These are phyloP conservation scores for Epichloe brachyelytri DNA, from an alignment of 2,329 filamentous ascomycete species.

Conservation along the genomic window DNA sequence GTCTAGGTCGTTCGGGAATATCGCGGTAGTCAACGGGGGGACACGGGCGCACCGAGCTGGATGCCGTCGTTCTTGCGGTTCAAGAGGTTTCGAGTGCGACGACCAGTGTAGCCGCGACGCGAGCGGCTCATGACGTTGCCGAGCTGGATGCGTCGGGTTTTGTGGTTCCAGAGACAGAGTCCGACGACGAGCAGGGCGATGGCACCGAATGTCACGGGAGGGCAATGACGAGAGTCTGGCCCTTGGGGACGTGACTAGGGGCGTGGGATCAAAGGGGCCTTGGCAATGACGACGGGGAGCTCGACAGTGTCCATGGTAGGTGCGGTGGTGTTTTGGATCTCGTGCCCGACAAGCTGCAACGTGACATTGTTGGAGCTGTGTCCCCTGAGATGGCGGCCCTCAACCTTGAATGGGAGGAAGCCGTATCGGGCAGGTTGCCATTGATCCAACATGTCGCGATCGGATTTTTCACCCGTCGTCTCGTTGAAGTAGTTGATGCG, in stretches of 20 bases:
- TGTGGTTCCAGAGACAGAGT: conserved; percentile 42
- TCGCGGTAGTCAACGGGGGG: conserved; percentile 15
- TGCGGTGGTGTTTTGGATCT: conserved; percentile 19
- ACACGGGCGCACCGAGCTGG: conserved; percentile 27
- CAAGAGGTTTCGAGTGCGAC: conserved; percentile 24
- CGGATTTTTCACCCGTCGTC: conserved; percentile 22
- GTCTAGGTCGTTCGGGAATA: conserved; percentile 10
- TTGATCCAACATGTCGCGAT: conserved; percentile 21
- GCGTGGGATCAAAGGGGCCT: conserved; percentile 23
- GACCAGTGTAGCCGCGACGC: conserved; percentile 31
- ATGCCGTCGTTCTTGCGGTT: conserved; percentile 27
- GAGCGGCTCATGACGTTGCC: conserved; percentile 38
- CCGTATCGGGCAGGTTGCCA: conserved; percentile 29
- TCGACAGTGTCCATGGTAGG: conserved; percentile 28
- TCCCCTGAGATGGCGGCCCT: conserved; percentile 16
- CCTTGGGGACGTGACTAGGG: conserved; percentile 20
- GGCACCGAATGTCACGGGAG: conserved; percentile 35
- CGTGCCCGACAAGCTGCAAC: conserved; percentile 27
- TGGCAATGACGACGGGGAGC: conserved; percentile 24
- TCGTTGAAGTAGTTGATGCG: conserved; percentile 29
- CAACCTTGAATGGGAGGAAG: conserved; percentile 34
- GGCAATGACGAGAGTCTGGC: conserved; percentile 36
- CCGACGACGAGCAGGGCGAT: conserved; percentile 37
- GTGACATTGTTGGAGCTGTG: conserved; percentile 31
- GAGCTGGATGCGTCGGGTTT: conserved; percentile 34